Conservation (phyloP, 73 alveolate genomes). For the Breviolum minutum region DNA sequence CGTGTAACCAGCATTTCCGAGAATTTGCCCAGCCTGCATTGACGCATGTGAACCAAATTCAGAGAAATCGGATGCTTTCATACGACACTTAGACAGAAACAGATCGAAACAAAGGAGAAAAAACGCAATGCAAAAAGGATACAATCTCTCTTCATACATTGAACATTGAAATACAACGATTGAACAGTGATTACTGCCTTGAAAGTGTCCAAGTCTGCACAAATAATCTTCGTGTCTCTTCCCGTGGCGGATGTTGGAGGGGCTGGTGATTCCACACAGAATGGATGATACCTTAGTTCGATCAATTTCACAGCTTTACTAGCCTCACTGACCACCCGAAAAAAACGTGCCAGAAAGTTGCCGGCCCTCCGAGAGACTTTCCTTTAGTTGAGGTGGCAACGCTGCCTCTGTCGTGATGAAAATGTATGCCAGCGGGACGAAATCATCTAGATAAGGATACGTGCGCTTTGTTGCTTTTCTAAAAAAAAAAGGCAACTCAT, state of each 20-base stretch:
- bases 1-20: background rate
- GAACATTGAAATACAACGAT: too few species aligned
- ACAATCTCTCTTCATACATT: too few species aligned
- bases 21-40: slow-evolving; percentile 18
- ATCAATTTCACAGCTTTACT: too few species aligned
- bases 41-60: background rate
- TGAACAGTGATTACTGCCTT: background rate
- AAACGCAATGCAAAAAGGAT: too few species aligned
- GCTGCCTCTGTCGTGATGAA: background rate
- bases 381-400: background rate
- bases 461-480: too few species aligned
- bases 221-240: background rate
- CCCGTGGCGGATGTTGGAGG: background rate
- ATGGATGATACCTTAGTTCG: background rate
- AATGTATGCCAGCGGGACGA: background rate
- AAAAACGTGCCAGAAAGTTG: background rate
- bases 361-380: background rate
- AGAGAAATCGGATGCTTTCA: too few species aligned
- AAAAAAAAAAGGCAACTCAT: too few species aligned
- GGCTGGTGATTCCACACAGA: slow-evolving; percentile 29
- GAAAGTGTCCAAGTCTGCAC: slow-evolving; percentile 8
- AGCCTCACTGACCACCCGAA: background rate
- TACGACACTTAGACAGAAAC: too few species aligned
- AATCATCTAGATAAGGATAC: background rate
- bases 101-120: too few species aligned